Evolutionary conservation across 2,329 filamentous ascomycete genomes (phyloP), one percentile per base, ranked within the genome.

Genomic region (Ilyonectria robusta): DNA sequence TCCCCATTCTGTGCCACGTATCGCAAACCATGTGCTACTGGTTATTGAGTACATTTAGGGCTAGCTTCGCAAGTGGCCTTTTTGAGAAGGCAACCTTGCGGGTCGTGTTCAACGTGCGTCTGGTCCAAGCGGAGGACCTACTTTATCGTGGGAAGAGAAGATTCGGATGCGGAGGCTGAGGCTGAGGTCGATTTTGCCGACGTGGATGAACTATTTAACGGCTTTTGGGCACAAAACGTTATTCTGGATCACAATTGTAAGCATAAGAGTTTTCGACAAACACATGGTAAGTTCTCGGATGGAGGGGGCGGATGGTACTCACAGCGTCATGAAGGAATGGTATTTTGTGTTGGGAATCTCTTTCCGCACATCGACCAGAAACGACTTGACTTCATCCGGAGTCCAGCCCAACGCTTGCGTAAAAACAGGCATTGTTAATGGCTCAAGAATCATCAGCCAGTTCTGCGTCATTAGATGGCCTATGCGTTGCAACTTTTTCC

Each of bases 301-400:
- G 19, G 56, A 61, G 46, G 44, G 46, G 48, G 9, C 3, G n/a
- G 15, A 42, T 56, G 1, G 40, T 51, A 69, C 72, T 70, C 33
- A 74, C 72, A 74, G 59, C 17, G 72, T 74, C 72, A 74, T 74
- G 56, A 70, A 74, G 19, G 72, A 74, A 59, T 74, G 72, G 33
- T 74, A 74, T 55, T 72, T 42, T 21, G 62, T 74, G 35, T 74
- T 69, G 13, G 40, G 59, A 68, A 74, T 65, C 53, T 74, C 72
- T 54, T 50, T 67, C 56, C 63, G 62, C 48, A 74, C 72, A n/a
- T 74, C 68, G 4, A 1, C 31, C 35, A 74, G 47, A 62, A 74
- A 67, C 29, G 50, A 37, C 35, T 66, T 70, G 0, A 74, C 66
- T 51, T 74, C 4, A 1, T 74, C 72, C 2, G 64, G 58, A 56